Percentiles rank a stretch among this genome's conserved stretches.
Evolutionary conservation across 345 rosid genomes (phyloP).

Genomic region (Excoecaria cochinchinensis): DNA sequence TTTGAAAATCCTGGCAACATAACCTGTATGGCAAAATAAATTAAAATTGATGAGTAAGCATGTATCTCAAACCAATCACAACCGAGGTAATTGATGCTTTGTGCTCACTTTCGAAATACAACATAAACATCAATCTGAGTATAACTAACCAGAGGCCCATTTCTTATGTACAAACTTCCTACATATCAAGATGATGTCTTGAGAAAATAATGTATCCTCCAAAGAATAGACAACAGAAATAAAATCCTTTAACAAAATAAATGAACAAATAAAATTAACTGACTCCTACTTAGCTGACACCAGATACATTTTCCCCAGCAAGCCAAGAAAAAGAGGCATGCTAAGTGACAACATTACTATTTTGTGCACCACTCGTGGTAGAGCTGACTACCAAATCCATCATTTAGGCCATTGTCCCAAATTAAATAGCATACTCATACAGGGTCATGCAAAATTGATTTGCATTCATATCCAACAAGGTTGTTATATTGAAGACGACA

Average conservation of each 20-base stretch:
- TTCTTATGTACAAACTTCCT: not conserved
- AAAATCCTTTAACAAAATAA: not conserved
- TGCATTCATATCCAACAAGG: not conserved
- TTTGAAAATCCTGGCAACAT: not conserved
- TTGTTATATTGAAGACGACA: not conserved
- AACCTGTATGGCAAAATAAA: not conserved
- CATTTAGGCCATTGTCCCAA: not conserved
- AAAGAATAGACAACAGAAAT: not conserved
- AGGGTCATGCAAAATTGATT: not conserved
- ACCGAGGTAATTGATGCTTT: not conserved
- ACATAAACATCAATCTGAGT: not conserved
- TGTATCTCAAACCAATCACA: not conserved
- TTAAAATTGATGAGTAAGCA: not conserved
- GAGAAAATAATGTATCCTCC: not conserved
- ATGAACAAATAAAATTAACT: not conserved
- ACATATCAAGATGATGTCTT: not conserved
- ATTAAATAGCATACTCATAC: not conserved
- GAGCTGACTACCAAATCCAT: not conserved
- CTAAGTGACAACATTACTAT: not conserved
- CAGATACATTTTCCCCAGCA: not conserved
- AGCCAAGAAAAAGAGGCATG: not conserved
- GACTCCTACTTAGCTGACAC: not conserved
- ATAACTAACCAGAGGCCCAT: not conserved
- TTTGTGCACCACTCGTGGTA: not conserved
- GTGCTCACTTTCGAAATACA: not conserved